These are phyloP conservation scores for Blepharisma stoltei DNA, from an alignment of 73 alveolate genomes.

Conservation along the genomic window DNA sequence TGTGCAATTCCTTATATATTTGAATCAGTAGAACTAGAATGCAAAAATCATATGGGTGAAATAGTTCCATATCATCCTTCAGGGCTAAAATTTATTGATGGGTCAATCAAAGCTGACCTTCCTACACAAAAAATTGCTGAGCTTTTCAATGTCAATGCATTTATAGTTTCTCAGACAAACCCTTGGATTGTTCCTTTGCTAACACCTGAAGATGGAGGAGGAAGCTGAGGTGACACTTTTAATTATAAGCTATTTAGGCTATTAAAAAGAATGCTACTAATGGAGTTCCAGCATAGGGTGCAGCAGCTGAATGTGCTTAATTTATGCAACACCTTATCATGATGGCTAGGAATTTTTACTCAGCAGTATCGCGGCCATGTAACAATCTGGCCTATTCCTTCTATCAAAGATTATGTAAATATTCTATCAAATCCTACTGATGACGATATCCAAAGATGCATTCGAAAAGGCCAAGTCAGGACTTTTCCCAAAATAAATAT, in stretches of 20 bases:
- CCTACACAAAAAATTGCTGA: constrained; percentile 73
- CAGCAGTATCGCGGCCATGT: constrained; percentile 59
- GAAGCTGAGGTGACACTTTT: constrained; percentile 37
- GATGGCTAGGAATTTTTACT: constrained; percentile 35
- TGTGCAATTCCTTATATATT: constrained; percentile 64
- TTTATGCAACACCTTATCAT: constrained; percentile 28
- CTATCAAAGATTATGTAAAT: constrained; percentile 38
- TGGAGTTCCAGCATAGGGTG: constrained; percentile 46
- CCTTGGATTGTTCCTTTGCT: constrained; percentile 67
- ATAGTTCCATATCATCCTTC: constrained; percentile 42
- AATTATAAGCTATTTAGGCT: constrained; percentile 31
- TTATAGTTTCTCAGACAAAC: constrained; percentile 59
- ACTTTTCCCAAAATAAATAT: constrained; percentile 46
- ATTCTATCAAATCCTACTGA: constrained; percentile 49
- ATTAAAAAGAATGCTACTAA: constrained; percentile 38
- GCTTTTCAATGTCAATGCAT: constrained; percentile 67
- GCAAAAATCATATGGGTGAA: constrained; percentile 49
- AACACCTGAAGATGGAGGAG: constrained; percentile 58
- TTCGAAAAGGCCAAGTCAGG: constrained; percentile 32
- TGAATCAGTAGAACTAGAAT: constrained; percentile 57
- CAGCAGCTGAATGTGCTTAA: constrained; percentile 36
- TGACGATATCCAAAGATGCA: constrained; percentile 43
- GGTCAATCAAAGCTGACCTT: constrained; percentile 55
- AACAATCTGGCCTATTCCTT: constrained; percentile 52
- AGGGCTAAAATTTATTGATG: constrained; percentile 50